A percentile compares a stretch with the other conserved stretches of the same genome.
phyloP scores from a whole-genome alignment of 345 rosid genomes.

The Sapria himalayana region DNA sequence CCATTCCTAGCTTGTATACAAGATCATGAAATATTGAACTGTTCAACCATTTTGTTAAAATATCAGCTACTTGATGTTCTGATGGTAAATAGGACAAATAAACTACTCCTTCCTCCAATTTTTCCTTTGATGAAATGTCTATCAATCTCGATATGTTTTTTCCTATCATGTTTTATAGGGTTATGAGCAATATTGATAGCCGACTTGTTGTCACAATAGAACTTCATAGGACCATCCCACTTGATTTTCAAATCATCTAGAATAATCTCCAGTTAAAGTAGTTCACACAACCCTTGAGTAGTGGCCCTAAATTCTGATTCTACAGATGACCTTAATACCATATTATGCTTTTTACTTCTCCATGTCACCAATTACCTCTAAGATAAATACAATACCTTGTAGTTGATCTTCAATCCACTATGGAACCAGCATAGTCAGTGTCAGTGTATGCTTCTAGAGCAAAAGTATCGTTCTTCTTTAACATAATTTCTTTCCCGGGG shows the following conservation, averaged over 20 bases:
- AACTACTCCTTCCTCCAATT: neutral
- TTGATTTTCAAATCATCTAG: too few species aligned
- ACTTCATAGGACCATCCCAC: too few species aligned
- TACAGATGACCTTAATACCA: neutral
- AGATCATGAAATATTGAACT: conserved; percentile 1
- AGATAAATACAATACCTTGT: too few species aligned
- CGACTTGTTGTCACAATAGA: too few species aligned
- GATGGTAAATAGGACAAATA: neutral
- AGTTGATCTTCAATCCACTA: too few species aligned
- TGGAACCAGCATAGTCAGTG: too few species aligned
- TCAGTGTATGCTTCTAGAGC: too few species aligned
- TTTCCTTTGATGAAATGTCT: conserved; percentile 2
- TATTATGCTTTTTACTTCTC: too few species aligned
- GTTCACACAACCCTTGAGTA: conserved; percentile 3
- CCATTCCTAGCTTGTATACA: neutral
- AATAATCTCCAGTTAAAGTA: neutral
- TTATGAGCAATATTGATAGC: too few species aligned
- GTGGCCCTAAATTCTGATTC: conserved; percentile 1
- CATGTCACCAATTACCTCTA: too few species aligned
- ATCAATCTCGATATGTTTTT: too few species aligned
- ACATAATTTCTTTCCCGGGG: neutral
- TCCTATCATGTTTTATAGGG: too few species aligned
- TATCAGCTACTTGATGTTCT: neutral
- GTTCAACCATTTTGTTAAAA: neutral
- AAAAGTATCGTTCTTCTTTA: neutral